phyloP scores from a whole-genome alignment of 2,329 filamentous ascomycete species.

The Colletotrichum viniferum region DNA sequence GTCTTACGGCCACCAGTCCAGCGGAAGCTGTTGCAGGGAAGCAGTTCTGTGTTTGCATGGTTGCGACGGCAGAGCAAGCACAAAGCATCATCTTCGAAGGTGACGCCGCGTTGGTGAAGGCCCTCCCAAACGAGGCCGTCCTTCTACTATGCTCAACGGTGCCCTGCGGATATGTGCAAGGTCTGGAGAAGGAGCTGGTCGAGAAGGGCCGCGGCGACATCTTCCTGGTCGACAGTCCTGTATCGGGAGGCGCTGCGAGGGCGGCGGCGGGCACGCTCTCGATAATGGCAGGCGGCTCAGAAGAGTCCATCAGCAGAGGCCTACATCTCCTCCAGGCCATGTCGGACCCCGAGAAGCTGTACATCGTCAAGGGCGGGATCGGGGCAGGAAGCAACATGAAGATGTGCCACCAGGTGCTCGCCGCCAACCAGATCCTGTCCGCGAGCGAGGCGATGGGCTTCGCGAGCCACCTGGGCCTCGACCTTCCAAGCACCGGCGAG shows the following conservation, averaged over 20 bases:
- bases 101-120: conserved; percentile 49
- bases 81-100: conserved; percentile 68
- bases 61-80: conserved; percentile 73
- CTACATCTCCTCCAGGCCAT: conserved; percentile 66
- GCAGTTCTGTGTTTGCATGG: conserved; percentile 73
- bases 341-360: conserved; percentile 65
- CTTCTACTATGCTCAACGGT: conserved; percentile 64
- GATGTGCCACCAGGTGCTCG: conserved; percentile 67
- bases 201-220: conserved; percentile 65
- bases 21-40: conserved; percentile 65
- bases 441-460: conserved; percentile 62
- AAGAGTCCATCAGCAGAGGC: conserved; percentile 60
- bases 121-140: background rate
- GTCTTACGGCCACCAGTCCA: conserved; percentile 62
- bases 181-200: conserved; percentile 61
- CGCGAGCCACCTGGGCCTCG: conserved; percentile 59
- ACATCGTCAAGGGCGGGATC: conserved; percentile 63
- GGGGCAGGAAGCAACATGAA: conserved; percentile 67
- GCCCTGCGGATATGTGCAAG: conserved; percentile 67
- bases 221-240: conserved; percentile 27
- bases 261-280: conserved; percentile 69
- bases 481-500: conserved; percentile 45
- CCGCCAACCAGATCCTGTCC: conserved; percentile 66
- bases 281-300: conserved; percentile 72
- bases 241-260: conserved; percentile 29